Evolutionary conservation across 805 yeast species (phyloP).

Genomic region (Candida palmyrensis): DNA sequence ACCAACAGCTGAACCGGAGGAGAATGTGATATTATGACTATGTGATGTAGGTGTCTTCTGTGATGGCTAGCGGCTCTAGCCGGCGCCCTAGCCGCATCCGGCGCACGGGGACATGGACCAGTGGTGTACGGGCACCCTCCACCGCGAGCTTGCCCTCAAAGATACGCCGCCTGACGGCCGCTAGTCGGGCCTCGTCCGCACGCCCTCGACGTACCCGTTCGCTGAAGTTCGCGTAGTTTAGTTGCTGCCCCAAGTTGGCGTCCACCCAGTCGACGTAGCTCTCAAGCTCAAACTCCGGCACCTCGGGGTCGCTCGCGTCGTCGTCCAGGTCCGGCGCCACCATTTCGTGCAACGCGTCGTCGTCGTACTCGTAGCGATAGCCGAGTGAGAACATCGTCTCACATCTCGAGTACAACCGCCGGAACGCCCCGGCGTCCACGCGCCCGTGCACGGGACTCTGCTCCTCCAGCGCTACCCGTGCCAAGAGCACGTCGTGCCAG

Average conservation of each 20-base stretch:
- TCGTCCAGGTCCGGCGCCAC: no score
- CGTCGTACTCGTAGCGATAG: background rate
- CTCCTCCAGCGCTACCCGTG: constrained; percentile 3
- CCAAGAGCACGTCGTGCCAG: constrained; percentile 28
- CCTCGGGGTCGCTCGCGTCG: background rate
- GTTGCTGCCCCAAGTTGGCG: background rate
- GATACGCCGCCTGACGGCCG: background rate
- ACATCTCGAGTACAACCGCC: background rate
- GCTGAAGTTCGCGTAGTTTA: background rate
- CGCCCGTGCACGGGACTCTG: background rate
- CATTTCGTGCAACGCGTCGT: no score
- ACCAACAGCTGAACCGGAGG: no score
- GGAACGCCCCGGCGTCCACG: background rate
- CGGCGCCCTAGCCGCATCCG: no score
- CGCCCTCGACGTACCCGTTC: background rate
- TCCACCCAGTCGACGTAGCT: background rate
- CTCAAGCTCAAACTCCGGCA: background rate
- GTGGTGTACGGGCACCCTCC: no score
- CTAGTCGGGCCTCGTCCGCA: background rate
- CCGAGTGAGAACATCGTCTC: background rate
- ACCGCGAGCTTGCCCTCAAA: no score
- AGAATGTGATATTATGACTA: no score
- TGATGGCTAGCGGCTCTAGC: no score
- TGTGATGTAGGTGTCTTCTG: no score
- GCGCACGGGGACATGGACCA: no score